These are phyloP conservation scores for Cryptococcus sp. DNA, from an alignment of 1,284 basidiomycete species.

Conservation along the genomic window DNA sequence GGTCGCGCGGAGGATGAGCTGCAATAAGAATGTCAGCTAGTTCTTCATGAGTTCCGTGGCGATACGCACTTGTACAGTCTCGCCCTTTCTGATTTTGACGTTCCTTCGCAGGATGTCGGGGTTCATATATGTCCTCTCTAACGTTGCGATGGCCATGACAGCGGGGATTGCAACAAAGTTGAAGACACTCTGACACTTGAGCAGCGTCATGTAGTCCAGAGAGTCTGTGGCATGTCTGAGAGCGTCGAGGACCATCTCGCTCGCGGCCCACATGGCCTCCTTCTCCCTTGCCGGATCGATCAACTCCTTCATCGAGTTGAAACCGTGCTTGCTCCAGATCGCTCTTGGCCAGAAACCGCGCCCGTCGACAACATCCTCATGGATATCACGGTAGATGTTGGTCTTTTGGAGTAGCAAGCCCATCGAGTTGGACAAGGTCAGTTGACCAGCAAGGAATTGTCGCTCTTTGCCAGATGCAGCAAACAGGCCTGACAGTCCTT, in stretches of 20 bases:
- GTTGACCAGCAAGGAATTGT: conserved; percentile 73
- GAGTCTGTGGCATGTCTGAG: conserved; percentile 81
- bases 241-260: conserved; percentile 87
- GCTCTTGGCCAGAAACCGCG: conserved; percentile 95
- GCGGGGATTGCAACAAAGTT: conserved; percentile 96
- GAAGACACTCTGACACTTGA: conserved; percentile 91
- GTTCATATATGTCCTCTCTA: conserved; percentile 92
- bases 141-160: conserved; percentile 93
- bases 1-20: conserved; percentile 87
- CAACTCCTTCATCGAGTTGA: conserved; percentile 57
- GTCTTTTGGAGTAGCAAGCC: conserved; percentile 98
- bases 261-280: conserved; percentile 75
- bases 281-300: conserved; percentile 59
- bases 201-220: conserved; percentile 83
- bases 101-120: conserved; percentile 83
- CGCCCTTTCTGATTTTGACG: conserved; percentile 93
- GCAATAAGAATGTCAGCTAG: conserved; percentile 10
- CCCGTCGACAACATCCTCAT: conserved; percentile 84
- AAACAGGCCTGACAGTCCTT: conserved; percentile 90
- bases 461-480: conserved; percentile 84
- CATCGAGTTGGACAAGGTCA: conserved; percentile 91
- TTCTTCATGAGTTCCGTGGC: not conserved
- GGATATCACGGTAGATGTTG: conserved; percentile 94
- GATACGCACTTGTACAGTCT: conserved; percentile 71
- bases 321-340: conserved; percentile 80